These are phyloP conservation scores for Paraconiothyrium brasiliense DNA, from an alignment of 2,329 filamentous ascomycete genomes.

Conservation along the genomic window DNA sequence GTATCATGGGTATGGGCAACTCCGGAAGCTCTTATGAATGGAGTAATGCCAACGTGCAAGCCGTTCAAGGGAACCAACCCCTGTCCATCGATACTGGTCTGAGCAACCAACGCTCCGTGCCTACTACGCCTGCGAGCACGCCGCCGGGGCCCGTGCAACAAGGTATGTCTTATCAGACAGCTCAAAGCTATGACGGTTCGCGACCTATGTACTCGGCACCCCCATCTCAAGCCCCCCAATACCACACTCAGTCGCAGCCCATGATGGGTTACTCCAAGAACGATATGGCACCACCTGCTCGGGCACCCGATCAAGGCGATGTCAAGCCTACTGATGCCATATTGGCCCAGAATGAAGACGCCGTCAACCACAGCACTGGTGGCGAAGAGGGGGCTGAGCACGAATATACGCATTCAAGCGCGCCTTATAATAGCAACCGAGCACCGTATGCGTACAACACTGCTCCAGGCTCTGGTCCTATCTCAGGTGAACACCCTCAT, in stretches of 20 bases:
- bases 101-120: slow-evolving; percentile 84
- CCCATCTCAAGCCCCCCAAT: slow-evolving; percentile 72
- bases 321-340: slow-evolving; percentile 72
- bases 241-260: slow-evolving; percentile 67
- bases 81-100: slow-evolving; percentile 84
- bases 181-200: slow-evolving; percentile 77
- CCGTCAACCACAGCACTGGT: slow-evolving; percentile 62
- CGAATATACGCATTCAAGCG: slow-evolving; percentile 85
- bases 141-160: slow-evolving; percentile 84
- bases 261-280: slow-evolving; percentile 82
- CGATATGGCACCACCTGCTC: slow-evolving; percentile 86
- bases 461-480: slow-evolving; percentile 70
- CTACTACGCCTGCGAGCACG: slow-evolving; percentile 88
- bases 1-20: slow-evolving; percentile 79
- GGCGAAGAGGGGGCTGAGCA: slow-evolving; percentile 77
- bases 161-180: slow-evolving; percentile 78
- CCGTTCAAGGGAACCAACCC: slow-evolving; percentile 69
- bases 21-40: slow-evolving; percentile 83
- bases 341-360: slow-evolving; percentile 57
- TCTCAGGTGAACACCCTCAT: slow-evolving; percentile 78
- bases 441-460: slow-evolving; percentile 79
- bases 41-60: slow-evolving; percentile 60
- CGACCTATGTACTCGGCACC: slow-evolving; percentile 81
- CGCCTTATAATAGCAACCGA: slow-evolving; percentile 76
- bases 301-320: slow-evolving; percentile 69